Evolutionary conservation across 2,329 filamentous ascomycete species (phyloP).

Genomic region (Botrytis elliptica): DNA sequence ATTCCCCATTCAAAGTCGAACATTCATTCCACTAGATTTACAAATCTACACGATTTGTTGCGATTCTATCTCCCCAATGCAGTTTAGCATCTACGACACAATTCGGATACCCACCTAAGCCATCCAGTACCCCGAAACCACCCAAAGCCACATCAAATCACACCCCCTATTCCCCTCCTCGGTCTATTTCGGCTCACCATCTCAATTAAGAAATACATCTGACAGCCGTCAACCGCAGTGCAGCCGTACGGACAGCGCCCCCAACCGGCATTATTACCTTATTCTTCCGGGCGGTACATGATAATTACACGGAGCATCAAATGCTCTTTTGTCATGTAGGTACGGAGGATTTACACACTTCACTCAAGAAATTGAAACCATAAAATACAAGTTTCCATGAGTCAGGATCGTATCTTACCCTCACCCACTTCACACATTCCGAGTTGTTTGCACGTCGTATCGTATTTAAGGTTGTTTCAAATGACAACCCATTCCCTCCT

Average conservation of each 20-base stretch:
- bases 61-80: background rate
- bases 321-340: slow-evolving; percentile 11
- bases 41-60: background rate
- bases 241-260: slow-evolving; percentile 5
- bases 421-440: background rate
- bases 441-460: too few species aligned
- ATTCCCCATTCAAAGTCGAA: background rate
- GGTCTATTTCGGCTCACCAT: slow-evolving; percentile 11
- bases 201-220: slow-evolving; percentile 3
- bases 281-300: slow-evolving; percentile 7
- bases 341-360: background rate
- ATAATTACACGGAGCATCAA: slow-evolving; percentile 6
- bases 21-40: background rate
- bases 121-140: background rate
- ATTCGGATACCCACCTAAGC: background rate
- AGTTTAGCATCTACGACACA: background rate
- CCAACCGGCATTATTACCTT: slow-evolving; percentile 9
- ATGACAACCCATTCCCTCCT: background rate
- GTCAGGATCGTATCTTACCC: background rate
- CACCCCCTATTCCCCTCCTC: slow-evolving; percentile 13
- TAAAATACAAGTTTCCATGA: background rate
- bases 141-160: slow-evolving; percentile 5
- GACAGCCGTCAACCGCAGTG: slow-evolving; percentile 17
- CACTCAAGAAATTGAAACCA: background rate
- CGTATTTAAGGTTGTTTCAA: background rate